Base-by-base conservation (phyloP, 768 basidiomycete species). In the Amanita muscaria region DNA sequence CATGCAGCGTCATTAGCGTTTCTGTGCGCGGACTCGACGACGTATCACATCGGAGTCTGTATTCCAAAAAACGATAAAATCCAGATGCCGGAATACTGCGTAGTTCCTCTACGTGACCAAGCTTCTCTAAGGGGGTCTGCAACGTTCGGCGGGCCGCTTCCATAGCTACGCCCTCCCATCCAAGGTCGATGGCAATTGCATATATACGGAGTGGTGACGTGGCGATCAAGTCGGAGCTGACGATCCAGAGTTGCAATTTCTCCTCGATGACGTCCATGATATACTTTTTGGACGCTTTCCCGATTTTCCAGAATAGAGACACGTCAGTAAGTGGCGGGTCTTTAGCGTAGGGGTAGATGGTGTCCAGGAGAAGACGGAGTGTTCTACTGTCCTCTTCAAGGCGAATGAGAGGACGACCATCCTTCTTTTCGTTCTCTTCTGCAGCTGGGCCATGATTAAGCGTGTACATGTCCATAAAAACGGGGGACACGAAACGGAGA, bases 381-480 rank as follows among this genome's bases (percentile, higher is more conserved):
- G 27, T 43, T n/a, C 42, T n/a, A 24, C 40, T 46, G 18, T 52
- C 37, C 19, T 57, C 54, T 15, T 23, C 25, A 10, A 58, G 25
- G 8, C 35, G 42, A 47, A 45, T 50, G 40, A 43, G 25, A 11
- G 34, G 47, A 14, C 16, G 23, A 21, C 36, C 46, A 21, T 51
- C 35, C 18, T 21, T 45, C 24, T 2, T 37, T 24, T 39, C 38
- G 18, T 25, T 29, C 40, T 40, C 5, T 32, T 40, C 11, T 15
- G 37, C 8, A 5, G 33, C 15, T 4, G 29, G 18, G 14, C 44
- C 37, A 29, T 56, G 54, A 5, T 57, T 58, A 16, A 60, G 24
- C 1, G 52, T 31, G 38, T 63, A 54, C 63, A 66, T 64, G 38
- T 48, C 55, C 15, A 41, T 42, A 42, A 66, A 65, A 10, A 65